Evolutionary conservation across 257 asterid species (phyloP).

Genomic region (Solanum chiquidenum): DNA sequence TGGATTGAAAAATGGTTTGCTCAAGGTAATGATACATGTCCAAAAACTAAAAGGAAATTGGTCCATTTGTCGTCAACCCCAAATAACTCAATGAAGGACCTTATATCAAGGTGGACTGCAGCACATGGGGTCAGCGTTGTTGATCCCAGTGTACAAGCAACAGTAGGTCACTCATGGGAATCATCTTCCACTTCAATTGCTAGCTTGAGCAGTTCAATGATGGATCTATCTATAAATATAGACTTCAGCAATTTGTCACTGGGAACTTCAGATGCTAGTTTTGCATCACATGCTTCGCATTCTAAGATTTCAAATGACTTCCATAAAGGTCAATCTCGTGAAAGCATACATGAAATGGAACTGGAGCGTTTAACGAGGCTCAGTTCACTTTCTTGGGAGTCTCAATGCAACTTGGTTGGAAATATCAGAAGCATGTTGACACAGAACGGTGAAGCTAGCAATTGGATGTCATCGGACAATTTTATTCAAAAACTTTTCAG

Average conservation of each 20-base stretch:
- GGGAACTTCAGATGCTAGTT: conserved; percentile 25
- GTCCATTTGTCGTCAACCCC: conserved; percentile 41
- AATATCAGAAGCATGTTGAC: conserved; percentile 28
- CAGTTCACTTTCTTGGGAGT: conserved; percentile 61
- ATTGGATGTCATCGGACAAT: conserved; percentile 17
- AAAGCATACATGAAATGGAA: conserved; percentile 13
- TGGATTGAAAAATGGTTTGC: conserved; percentile 90
- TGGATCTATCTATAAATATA: conserved; percentile 42
- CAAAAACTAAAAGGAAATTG: conserved; percentile 44
- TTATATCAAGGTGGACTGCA: conserved; percentile 56
- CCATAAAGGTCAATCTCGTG: background rate
- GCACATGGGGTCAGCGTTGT: conserved; percentile 27
- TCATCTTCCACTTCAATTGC: conserved; percentile 47
- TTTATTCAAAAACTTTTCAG: conserved; percentile 25
- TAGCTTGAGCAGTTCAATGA: conserved; percentile 62
- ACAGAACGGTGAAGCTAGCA: conserved; percentile 18
- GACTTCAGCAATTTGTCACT: conserved; percentile 50
- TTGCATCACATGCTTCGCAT: conserved; percentile 14
- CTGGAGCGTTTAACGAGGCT: conserved; percentile 23
- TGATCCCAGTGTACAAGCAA: conserved; percentile 30
- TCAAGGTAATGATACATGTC: conserved; percentile 67
- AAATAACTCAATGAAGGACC: conserved; percentile 45
- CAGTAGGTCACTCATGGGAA: conserved; percentile 26
- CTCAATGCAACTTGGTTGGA: conserved; percentile 41
- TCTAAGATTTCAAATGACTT: conserved; percentile 9